Evolutionary conservation across 495 filamentous ascomycete genomes (phyloP).

Genomic region (Podospora anserina): DNA sequence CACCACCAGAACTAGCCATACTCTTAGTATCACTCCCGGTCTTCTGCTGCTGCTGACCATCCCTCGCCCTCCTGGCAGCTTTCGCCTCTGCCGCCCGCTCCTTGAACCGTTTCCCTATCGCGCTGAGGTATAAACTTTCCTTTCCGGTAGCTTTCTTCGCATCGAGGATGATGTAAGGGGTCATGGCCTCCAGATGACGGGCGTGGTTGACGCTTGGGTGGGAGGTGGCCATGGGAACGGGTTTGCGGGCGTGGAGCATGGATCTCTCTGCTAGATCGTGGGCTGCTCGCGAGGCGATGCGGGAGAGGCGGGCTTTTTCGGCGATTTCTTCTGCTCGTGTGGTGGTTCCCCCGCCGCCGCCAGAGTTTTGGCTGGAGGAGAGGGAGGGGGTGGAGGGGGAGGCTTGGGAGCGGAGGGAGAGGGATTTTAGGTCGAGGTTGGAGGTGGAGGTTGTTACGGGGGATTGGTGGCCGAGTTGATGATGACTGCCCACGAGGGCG

Average conservation of each 20-base stretch:
- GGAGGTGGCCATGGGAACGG: conserved; percentile 38
- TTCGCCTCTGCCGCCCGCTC: conserved; percentile 21
- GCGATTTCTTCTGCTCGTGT: conserved; percentile 44
- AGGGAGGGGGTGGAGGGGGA: conserved; percentile 9
- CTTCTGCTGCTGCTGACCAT: not conserved
- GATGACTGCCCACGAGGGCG: conserved; percentile 8
- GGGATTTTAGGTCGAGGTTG: conserved; percentile 10
- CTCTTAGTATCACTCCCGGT: not conserved
- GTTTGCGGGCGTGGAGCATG: conserved; percentile 46
- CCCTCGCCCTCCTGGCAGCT: conserved; percentile 21
- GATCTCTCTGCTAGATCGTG: conserved; percentile 47
- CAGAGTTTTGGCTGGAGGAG: not conserved
- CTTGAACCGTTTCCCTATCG: conserved; percentile 60
- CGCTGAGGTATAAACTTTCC: conserved; percentile 70
- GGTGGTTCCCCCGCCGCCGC: conserved; percentile 1
- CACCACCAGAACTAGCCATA: not conserved
- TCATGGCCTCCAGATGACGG: conserved; percentile 44
- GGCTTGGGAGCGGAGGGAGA: conserved; percentile 11
- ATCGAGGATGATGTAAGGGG: conserved; percentile 53
- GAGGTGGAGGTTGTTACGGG: conserved; percentile 5
- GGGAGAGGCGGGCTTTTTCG: conserved; percentile 52
- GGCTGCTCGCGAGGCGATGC: conserved; percentile 46
- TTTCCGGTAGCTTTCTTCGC: conserved; percentile 55
- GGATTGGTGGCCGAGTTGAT: conserved; percentile 15
- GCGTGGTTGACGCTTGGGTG: conserved; percentile 50